Evolutionary conservation across 208 protist genomes (phyloP).

Genomic region (Balamuthia mandrillaris): DNA sequence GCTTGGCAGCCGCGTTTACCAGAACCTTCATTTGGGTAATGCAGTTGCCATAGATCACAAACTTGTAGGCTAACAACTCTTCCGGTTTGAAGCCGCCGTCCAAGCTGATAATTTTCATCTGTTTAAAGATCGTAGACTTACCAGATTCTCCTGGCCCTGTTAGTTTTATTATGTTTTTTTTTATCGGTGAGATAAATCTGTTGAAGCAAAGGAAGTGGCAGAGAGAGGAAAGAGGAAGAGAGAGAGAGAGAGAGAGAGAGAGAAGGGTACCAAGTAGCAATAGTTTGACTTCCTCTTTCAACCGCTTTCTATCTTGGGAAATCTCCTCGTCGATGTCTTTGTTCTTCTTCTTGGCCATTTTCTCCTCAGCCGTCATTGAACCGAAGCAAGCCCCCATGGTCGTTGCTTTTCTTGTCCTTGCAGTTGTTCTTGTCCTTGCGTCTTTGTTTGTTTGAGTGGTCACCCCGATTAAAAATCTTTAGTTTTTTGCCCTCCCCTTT

Average conservation of each 20-base stretch:
- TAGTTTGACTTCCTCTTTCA: slow-evolving; percentile 39
- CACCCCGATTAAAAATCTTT: too few relatives aligned
- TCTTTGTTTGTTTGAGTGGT: too few relatives aligned
- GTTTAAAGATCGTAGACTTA: slow-evolving; percentile 57
- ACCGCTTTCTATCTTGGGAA: neutral
- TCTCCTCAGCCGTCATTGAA: neutral
- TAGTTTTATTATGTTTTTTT: too few relatives aligned
- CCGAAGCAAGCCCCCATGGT: slow-evolving; percentile 10
- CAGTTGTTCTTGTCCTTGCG: too few relatives aligned
- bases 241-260: neutral
- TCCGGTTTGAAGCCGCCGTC: slow-evolving; percentile 65
- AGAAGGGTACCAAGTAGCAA: slow-evolving; percentile 28
- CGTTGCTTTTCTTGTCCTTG: too few relatives aligned
- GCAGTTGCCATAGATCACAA: slow-evolving; percentile 65
- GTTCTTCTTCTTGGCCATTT: neutral
- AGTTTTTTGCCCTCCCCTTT: too few relatives aligned
- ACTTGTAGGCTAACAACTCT: slow-evolving; percentile 50
- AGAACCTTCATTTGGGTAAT: slow-evolving; percentile 65
- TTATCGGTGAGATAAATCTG: neutral
- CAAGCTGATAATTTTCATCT: slow-evolving; percentile 76
- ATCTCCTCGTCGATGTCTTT: slow-evolving; percentile 25
- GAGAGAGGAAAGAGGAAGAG: neutral
- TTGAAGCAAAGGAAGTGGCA: neutral
- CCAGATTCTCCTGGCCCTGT: slow-evolving; percentile 27
- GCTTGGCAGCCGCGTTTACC: slow-evolving; percentile 14